Evolutionary conservation across 2,329 filamentous ascomycete genomes (phyloP), one percentile per base, ranked within the genome.

Genomic region (Neospermospora avenae): DNA sequence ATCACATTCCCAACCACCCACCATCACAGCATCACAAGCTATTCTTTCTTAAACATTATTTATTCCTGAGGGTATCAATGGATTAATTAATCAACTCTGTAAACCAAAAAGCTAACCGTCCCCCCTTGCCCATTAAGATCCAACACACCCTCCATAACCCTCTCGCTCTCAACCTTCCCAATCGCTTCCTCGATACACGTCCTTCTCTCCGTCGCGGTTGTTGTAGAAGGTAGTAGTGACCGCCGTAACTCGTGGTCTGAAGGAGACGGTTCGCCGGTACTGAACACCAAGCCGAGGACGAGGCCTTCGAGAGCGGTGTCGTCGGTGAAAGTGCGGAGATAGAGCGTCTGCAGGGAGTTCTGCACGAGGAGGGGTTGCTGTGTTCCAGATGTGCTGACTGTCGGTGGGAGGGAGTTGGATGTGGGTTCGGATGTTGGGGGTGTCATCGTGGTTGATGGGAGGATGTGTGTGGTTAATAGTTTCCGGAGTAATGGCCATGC

Each of bases 41-140:
- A 20, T 8, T 2, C 20, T n/a, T 18, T 8, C 39, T 3, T 8
- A n/a, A 18, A 8, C 39, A 22, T 42, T 1, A 4, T 22, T 18
- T 4, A 42, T 18, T 11, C 35, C 35, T 11, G 18, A 8, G 18
- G 16, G n/a, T n/a, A n/a, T n/a, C n/a, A n/a, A 25, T 18, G 34
- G 18, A 28, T 24, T 4, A 54, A 28, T 69, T 57, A 70, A 64
- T 70, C 68, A 34, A 65, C 61, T 22, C 65, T 59, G 57, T 67
- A 69, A 22, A 70, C 58, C 63, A 70, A 61, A 58, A 68, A 69
- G 18, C 61, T 63, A 6, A 67, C 55, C 51, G 53, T 66, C 16
- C 63, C 64, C n/a, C 63, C 64, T n/a, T 55, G 60, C 1, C 57
- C 53, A 46, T 62, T 59, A 24, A 65, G 46, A 13, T 64, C 63